A percentile compares a stretch with the other conserved stretches of the same genome.
phyloP scores from a whole-genome alignment of 129 eudicot species.

The Helichrysum umbraculigerum region DNA sequence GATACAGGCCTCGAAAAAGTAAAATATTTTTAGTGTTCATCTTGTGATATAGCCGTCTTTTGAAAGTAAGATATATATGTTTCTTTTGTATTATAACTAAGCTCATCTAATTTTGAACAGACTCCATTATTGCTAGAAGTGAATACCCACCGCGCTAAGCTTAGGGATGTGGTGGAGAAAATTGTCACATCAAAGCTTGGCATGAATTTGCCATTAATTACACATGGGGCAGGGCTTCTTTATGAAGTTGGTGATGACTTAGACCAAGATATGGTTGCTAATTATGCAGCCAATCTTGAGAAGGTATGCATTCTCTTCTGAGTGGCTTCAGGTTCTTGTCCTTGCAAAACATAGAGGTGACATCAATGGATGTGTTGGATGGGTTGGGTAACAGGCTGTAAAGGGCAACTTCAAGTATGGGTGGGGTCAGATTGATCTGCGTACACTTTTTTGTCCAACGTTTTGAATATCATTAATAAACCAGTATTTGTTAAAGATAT shows the following conservation, averaged over 20 bases:
- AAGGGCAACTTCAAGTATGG: background rate
- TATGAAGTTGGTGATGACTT: constrained; percentile 99
- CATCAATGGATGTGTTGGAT: background rate
- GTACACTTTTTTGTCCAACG: background rate
- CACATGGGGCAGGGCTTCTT: constrained; percentile 81
- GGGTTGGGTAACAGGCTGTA: background rate
- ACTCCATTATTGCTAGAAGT: constrained; percentile 85
- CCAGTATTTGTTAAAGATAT: background rate
- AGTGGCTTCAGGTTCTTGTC: background rate
- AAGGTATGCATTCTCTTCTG: constrained; percentile 45
- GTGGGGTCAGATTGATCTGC: background rate
- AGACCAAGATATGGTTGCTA: constrained; percentile 74
- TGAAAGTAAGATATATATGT: background rate
- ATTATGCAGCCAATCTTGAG: constrained; percentile 85
- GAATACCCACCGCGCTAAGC: constrained; percentile 76
- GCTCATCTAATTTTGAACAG: constrained; percentile 38
- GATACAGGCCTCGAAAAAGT: background rate
- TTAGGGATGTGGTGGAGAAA: constrained; percentile 92
- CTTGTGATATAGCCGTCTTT: background rate
- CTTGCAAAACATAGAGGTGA: background rate
- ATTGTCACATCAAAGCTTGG: constrained; percentile 88
- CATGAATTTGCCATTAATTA: constrained; percentile 76
- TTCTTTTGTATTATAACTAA: constrained; percentile 10
- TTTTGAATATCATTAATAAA: background rate
- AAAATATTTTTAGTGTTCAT: background rate